A percentile compares a stretch with the other conserved stretches of the same genome.
Evolutionary conservation across 108 stramenopile species (phyloP).

Genomic region (Skeletonema menzelii): DNA sequence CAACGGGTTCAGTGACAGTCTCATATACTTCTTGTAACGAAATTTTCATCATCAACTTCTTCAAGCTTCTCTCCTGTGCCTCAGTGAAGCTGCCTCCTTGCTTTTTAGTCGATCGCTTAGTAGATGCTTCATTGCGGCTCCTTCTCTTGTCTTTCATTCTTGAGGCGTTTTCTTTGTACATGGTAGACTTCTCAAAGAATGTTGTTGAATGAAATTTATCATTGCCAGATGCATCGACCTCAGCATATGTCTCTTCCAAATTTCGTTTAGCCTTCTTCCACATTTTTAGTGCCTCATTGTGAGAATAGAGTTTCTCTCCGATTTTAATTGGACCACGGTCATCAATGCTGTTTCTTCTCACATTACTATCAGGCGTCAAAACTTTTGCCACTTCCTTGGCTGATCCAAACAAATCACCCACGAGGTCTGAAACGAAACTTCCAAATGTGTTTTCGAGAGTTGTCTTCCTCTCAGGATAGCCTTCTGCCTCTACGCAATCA

Average conservation of each 20-base stretch:
- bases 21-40: slow-evolving; percentile 4
- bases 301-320: slow-evolving; percentile 22
- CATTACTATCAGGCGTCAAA: background rate
- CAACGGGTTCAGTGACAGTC: background rate
- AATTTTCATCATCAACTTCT: background rate
- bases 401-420: background rate
- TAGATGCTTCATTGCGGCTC: background rate
- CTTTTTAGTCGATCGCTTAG: background rate
- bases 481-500: background rate
- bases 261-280: slow-evolving; percentile 8
- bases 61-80: background rate
- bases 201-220: slow-evolving; percentile 4
- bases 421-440: background rate
- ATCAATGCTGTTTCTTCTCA: slow-evolving; percentile 1
- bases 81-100: background rate
- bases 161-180: slow-evolving; percentile 1
- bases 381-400: background rate
- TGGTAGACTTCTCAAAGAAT: slow-evolving; percentile 11
- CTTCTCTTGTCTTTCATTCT: background rate
- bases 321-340: slow-evolving; percentile 24
- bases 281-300: slow-evolving; percentile 16
- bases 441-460: background rate
- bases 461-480: background rate
- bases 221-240: background rate
- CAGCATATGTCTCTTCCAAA: slow-evolving; percentile 8